These are phyloP conservation scores for Rhodotorula kratochvilovae DNA, from an alignment of 768 basidiomycete genomes.

Conservation along the genomic window DNA sequence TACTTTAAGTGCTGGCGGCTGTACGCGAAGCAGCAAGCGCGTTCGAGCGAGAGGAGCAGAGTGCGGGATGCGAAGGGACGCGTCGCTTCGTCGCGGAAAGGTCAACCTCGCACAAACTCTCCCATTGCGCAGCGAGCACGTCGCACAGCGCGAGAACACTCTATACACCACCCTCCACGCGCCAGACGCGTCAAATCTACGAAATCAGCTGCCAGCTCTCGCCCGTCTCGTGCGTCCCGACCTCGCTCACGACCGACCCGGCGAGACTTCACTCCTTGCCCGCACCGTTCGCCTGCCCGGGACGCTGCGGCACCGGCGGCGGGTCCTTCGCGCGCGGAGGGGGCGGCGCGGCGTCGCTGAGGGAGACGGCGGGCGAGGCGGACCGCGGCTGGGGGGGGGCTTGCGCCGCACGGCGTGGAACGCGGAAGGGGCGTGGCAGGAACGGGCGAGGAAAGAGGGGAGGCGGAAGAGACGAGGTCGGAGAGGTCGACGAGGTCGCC, in stretches of 20 bases:
- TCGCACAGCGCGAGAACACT: too few species aligned
- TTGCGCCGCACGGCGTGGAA: conserved; percentile 22
- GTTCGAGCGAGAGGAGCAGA: background rate
- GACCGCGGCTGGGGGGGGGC: conserved; percentile 14
- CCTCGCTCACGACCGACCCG: background rate
- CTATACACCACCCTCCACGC: too few species aligned
- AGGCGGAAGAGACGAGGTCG: background rate
- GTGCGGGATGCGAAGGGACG: background rate
- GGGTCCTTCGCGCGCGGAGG: background rate
- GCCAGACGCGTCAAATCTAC: background rate
- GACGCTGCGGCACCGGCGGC: conserved; percentile 9
- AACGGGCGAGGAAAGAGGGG: background rate
- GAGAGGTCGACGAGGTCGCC: conserved; percentile 12
- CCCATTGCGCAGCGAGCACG: too few species aligned
- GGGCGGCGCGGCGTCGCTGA: background rate
- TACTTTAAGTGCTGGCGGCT: background rate
- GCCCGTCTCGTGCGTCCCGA: conserved; percentile 17
- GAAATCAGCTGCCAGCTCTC: conserved; percentile 16
- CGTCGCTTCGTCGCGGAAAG: background rate
- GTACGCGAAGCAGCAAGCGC: background rate
- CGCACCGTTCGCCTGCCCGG: background rate
- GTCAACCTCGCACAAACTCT: background rate
- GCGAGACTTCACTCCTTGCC: too few species aligned
- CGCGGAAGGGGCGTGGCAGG: background rate
- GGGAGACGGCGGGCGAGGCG: background rate